phyloP scores from a whole-genome alignment of 2,329 filamentous ascomycete species.

The Hymenoscyphus linearis region DNA sequence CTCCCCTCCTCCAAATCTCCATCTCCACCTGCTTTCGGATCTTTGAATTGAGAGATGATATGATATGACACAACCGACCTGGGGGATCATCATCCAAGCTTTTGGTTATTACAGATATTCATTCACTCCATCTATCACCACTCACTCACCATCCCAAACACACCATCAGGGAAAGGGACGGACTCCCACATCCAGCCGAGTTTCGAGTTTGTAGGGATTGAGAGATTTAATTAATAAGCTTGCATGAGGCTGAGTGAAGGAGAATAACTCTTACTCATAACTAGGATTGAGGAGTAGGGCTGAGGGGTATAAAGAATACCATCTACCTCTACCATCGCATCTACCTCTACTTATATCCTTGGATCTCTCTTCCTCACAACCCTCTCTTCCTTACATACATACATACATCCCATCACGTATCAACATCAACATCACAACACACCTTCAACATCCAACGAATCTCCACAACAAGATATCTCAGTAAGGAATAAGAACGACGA shows the following conservation, averaged over 20 bases:
- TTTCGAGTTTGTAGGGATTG: no score
- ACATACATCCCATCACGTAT: background rate
- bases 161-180: no score
- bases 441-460: background rate
- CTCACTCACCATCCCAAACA: background rate
- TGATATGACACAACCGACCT: background rate
- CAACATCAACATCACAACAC: background rate
- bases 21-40: background rate
- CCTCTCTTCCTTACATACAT: no score
- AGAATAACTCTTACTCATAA: no score
- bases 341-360: no score
- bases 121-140: background rate
- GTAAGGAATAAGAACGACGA: no score
- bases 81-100: background rate
- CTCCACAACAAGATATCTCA: no score
- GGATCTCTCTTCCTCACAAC: no score
- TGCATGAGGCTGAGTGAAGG: no score
- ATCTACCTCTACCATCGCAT: no score
- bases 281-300: no score
- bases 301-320: no score
- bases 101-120: background rate
- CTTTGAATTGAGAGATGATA: background rate
- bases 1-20: background rate
- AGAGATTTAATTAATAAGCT: background rate
- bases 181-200: background rate